Evolutionary conservation across 306 rosid genomes (phyloP).

Genomic region (Cucurbita pepo): DNA sequence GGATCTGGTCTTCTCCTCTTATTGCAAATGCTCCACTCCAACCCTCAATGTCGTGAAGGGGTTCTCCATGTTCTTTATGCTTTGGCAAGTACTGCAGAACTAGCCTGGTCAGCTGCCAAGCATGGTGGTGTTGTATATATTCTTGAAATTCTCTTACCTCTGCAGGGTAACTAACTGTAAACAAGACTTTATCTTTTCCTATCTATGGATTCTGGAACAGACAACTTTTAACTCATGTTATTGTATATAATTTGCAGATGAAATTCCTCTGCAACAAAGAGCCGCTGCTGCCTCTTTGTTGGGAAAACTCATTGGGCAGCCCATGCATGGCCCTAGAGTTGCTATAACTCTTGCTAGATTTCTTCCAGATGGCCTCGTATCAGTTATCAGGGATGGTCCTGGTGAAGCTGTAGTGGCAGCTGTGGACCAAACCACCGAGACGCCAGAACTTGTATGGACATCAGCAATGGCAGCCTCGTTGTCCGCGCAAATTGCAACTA

Average conservation of each 20-base stretch:
- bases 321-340: slow-evolving; percentile 99
- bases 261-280: slow-evolving; percentile 87
- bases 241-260: slow-evolving; percentile 35
- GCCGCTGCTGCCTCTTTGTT: slow-evolving; percentile 90
- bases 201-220: background rate
- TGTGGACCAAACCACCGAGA: slow-evolving; percentile 88
- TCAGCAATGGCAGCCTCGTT: slow-evolving; percentile 98
- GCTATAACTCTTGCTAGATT: slow-evolving; percentile 87
- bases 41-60: slow-evolving; percentile 95
- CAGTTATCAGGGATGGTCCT: slow-evolving; percentile 94
- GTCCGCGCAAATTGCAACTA: slow-evolving; percentile 84
- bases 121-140: slow-evolving; percentile 97
- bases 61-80: slow-evolving; percentile 97
- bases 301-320: slow-evolving; percentile 95
- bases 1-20: slow-evolving; percentile 92
- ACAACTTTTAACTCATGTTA: background rate
- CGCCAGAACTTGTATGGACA: slow-evolving; percentile 99
- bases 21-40: slow-evolving; percentile 85
- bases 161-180: slow-evolving; percentile 44
- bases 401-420: slow-evolving; percentile 91
- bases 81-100: slow-evolving; percentile 87
- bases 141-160: slow-evolving; percentile 87
- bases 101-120: slow-evolving; percentile 99
- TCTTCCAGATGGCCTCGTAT: slow-evolving; percentile 94
- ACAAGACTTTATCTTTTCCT: background rate